Evolutionary conservation across 2,329 filamentous ascomycete genomes (phyloP).

Genomic region (Colletotrichum echinochloae): DNA sequence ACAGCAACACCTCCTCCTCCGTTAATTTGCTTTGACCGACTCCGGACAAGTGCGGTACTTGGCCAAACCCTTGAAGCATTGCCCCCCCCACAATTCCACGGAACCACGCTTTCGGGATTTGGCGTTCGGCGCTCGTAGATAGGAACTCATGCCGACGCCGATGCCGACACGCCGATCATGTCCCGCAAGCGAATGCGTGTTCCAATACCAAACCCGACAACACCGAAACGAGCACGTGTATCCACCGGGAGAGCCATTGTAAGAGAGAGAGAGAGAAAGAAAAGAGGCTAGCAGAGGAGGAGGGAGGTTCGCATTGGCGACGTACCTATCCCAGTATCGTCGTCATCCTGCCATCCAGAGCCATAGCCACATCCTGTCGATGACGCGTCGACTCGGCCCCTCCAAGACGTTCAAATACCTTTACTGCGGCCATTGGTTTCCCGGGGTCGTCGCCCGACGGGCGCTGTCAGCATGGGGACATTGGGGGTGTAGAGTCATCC

Average conservation of each 20-base stretch:
- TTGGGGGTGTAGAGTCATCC: neutral
- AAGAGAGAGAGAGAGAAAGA: neutral
- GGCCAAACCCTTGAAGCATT: neutral
- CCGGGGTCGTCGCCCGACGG: neutral
- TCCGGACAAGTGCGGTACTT: neutral
- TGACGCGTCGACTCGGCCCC: neutral
- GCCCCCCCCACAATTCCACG: neutral
- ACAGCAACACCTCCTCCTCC: neutral
- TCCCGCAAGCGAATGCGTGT: neutral
- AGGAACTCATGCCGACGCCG: neutral
- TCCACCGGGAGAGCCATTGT: neutral
- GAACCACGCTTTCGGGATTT: neutral
- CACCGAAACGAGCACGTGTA: neutral
- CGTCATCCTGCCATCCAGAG: neutral
- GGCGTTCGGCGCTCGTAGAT: slow-evolving; percentile 7
- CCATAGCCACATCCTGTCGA: neutral
- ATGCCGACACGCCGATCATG: neutral
- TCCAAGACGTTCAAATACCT: neutral
- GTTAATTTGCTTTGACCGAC: neutral
- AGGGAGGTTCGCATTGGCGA: neutral
- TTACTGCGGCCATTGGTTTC: neutral
- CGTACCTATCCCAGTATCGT: neutral
- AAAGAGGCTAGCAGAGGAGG: too few relatives aligned
- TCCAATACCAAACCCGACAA: neutral
- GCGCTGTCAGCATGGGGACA: neutral